Conservation (phyloP, 2,329 filamentous ascomycete genomes). For the Penicillium palitans region DNA sequence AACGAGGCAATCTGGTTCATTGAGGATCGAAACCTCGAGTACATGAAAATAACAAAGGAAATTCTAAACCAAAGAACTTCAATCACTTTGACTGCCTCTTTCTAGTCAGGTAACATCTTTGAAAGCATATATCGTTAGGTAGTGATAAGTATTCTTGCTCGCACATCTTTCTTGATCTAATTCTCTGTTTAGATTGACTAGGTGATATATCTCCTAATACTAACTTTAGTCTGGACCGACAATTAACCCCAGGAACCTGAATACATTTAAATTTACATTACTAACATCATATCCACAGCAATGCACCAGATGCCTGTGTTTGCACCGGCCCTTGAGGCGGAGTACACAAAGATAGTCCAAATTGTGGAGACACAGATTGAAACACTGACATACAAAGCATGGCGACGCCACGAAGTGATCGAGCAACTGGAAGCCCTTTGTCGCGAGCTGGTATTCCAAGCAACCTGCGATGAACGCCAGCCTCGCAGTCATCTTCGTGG, state of each 20-base stretch:
- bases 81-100: neutral
- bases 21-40: neutral
- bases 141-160: neutral
- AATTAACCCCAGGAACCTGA: neutral
- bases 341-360: neutral
- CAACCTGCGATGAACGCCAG: neutral
- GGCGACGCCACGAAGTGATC: neutral
- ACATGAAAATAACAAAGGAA: neutral
- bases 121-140: neutral
- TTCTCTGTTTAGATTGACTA: no score
- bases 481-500: neutral
- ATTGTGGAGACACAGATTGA: neutral
- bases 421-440: neutral
- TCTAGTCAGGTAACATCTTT: neutral
- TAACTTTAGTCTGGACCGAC: rapidly evolving
- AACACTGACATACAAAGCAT: neutral
- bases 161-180: no score
- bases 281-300: neutral
- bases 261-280: neutral
- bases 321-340: neutral
- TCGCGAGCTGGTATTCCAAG: neutral
- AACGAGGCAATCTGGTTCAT: neutral
- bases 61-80: neutral
- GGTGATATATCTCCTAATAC: neutral
- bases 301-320: neutral